Base-by-base conservation (phyloP, 768 basidiomycete species). In the Tephrocybe sp. region DNA sequence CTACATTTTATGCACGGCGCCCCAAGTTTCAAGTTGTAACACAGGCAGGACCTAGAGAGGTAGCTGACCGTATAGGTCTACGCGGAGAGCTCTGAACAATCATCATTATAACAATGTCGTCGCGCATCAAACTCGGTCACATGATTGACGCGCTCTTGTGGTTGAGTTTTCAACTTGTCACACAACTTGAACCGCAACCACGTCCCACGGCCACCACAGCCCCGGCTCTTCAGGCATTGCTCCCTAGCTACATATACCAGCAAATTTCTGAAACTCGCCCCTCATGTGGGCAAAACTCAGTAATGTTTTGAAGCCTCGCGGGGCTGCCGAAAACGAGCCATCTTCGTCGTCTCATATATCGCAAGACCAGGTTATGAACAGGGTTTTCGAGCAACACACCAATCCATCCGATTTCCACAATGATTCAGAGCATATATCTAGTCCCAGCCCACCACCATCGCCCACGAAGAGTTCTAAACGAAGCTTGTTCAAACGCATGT, bases 261-360 rank as follows among this genome's bases (percentile, higher is more conserved):
- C 26, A 7, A 26, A 26, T 34, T 22, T 19, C 17, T 53, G 36
- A 41, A 52, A 23, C 26, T n/a, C 35, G 26, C 45, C 51, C 48
- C 14, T 13, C 1, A 84, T 85, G 82, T 85, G 83, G 83, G 77
- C 83, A 4, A 85, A 79, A 65, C 61, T 85, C 36, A 80, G 75
- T 62, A 76, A 71, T 58, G 79, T 74, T 46, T 72, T 85, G 55
- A 85, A 78, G 61, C 64, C 70, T 33, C 63, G 66, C 49, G 68
- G 70, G 39, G 61, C 49, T 38, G 53, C 64, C 45, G 62, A 64
- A 56, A 62, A 69, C 30, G 60, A 67, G 49, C 49, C 64, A 34
- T 53, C 61, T n/a, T 61, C 65, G 20, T 63, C 54, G 20, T 9
- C 39, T 39, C 50, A 34, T 12, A 11, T 38, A 14, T 13, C 66